A percentile compares a stretch with the other conserved stretches of the same genome.
Evolutionary conservation across 495 filamentous ascomycete genomes (phyloP).

Genomic region (Penicillium samsonianum): DNA sequence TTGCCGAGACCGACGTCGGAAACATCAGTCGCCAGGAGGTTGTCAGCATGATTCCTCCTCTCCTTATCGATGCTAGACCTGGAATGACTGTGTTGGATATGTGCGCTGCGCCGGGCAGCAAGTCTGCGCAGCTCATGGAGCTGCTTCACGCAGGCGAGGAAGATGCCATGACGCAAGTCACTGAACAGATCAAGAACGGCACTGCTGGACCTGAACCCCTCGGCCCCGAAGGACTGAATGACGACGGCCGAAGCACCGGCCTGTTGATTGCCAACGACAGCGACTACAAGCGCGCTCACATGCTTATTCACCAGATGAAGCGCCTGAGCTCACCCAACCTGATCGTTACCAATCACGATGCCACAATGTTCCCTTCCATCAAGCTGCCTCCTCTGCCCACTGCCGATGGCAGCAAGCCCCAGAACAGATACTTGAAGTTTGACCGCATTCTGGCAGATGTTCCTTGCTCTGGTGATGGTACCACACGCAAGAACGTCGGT

Average conservation of each 20-base stretch:
- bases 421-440: constrained; percentile 84
- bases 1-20: constrained; percentile 92
- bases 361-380: constrained; percentile 91
- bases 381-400: constrained; percentile 60
- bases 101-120: constrained; percentile 95
- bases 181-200: constrained; percentile 52
- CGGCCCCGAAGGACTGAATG: constrained; percentile 57
- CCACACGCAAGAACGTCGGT: constrained; percentile 83
- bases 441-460: constrained; percentile 96
- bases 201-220: constrained; percentile 49
- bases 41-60: constrained; percentile 97
- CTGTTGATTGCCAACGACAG: constrained; percentile 92
- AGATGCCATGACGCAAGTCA: constrained; percentile 65
- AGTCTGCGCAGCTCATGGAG: constrained; percentile 92
- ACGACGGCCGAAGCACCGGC: constrained; percentile 85
- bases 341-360: constrained; percentile 97
- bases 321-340: constrained; percentile 93
- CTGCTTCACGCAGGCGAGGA: constrained; percentile 92
- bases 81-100: constrained; percentile 92
- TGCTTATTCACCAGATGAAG: constrained; percentile 97
- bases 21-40: constrained; percentile 97
- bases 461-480: constrained; percentile 95
- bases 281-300: constrained; percentile 92
- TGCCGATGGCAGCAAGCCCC: constrained; percentile 50
- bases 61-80: constrained; percentile 85